Percentiles rank a stretch among this genome's conserved stretches.
phyloP scores from a whole-genome alignment of 352 stramenopile genomes.

The Pythium phragmiticola region DNA sequence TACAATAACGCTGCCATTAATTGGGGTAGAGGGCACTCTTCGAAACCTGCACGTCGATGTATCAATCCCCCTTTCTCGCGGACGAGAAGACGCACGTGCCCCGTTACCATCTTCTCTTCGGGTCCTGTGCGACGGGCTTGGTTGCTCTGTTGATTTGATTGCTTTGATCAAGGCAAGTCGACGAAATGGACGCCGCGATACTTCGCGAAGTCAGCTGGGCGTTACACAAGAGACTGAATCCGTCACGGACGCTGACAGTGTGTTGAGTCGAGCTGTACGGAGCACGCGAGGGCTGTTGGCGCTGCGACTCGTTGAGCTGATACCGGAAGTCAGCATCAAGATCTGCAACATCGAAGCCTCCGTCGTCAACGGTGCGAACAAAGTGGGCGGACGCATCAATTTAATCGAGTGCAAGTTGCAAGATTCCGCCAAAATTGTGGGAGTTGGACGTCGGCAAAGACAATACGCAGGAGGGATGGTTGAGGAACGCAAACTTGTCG shows the following conservation, averaged over 20 bases:
- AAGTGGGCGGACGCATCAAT: slow-evolving; percentile 1
- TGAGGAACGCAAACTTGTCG: neutral
- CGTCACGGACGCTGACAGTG: too few relatives aligned
- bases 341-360: neutral
- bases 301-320: slow-evolving; percentile 13
- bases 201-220: neutral
- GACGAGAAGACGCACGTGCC: slow-evolving; percentile 4
- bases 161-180: neutral
- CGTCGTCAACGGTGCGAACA: slow-evolving; percentile 4
- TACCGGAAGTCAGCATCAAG: slow-evolving; percentile 13
- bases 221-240: neutral
- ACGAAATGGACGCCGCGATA: neutral
- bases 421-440: neutral
- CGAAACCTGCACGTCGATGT: slow-evolving; percentile 1
- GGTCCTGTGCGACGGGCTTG: slow-evolving; percentile 1
- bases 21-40: neutral
- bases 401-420: neutral
- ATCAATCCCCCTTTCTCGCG: slow-evolving; percentile 9
- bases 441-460: neutral
- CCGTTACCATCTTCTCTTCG: slow-evolving; percentile 13
- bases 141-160: slow-evolving; percentile 8
- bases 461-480: neutral
- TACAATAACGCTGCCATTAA: neutral
- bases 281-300: slow-evolving; percentile 1
- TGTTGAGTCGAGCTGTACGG: neutral